Conservation (phyloP, 1,139 yeast genomes). For the Suhomyces ambrosiae region DNA sequence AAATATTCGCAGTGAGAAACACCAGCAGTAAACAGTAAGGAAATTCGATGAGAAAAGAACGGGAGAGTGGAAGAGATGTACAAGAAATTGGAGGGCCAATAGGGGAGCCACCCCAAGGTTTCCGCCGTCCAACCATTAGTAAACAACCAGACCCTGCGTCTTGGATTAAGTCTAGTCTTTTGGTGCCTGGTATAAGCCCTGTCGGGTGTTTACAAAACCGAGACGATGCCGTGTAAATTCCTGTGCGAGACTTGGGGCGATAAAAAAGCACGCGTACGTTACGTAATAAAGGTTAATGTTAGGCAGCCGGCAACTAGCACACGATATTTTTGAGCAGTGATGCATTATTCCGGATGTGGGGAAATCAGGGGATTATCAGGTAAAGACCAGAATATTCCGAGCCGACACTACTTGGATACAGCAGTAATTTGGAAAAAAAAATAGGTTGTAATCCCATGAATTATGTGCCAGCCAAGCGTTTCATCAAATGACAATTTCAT, state of each 20-base stretch:
- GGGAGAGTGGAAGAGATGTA: neutral
- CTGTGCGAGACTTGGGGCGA: neutral
- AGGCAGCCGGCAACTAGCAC: too few relatives aligned
- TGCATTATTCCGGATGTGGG: constrained; percentile 5
- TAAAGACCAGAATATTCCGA: too few relatives aligned
- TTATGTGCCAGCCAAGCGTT: too few relatives aligned
- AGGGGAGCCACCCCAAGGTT: neutral
- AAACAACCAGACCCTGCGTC: neutral
- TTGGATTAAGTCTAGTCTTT: neutral
- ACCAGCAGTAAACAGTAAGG: neutral
- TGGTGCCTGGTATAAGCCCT: constrained; percentile 1
- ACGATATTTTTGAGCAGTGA: too few relatives aligned
- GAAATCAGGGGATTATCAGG: constrained; percentile 2
- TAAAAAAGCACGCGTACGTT: neutral
- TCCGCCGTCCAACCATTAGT: too few relatives aligned
- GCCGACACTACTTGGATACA: too few relatives aligned
- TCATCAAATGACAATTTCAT: too few relatives aligned
- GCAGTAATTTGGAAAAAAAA: too few relatives aligned
- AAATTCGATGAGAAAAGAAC: neutral
- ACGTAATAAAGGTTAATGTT: neutral
- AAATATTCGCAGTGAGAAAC: neutral
- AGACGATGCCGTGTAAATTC: constrained; percentile 3
- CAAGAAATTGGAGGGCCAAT: neutral
- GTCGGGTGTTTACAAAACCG: constrained; percentile 1
- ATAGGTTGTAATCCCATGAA: too few relatives aligned